Evolutionary conservation across 2,329 filamentous ascomycete genomes (phyloP).

Genomic region (Apiospora saccharicola): DNA sequence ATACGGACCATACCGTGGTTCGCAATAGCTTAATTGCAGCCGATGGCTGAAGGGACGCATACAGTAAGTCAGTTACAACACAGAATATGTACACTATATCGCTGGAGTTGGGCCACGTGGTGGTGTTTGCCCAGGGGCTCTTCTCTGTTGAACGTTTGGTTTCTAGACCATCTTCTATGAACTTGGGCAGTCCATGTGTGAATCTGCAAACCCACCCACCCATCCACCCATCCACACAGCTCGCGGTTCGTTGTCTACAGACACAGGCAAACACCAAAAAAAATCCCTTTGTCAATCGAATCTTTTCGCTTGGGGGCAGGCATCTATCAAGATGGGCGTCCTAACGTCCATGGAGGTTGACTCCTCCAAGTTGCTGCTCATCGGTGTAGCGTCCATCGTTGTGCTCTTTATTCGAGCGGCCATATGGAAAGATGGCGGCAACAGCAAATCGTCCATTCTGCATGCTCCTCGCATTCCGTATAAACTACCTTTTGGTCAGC

Average conservation of each 20-base stretch:
- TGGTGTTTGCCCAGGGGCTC: background rate
- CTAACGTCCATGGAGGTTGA: slow-evolving; percentile 17
- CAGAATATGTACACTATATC: background rate
- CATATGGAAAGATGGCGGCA: background rate
- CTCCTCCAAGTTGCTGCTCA: background rate
- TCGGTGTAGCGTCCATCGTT: background rate
- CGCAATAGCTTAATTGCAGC: no score
- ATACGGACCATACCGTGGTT: slow-evolving; percentile 7
- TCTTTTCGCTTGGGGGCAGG: background rate
- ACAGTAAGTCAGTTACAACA: background rate
- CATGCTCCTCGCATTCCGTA: slow-evolving; percentile 22
- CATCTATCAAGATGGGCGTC: background rate
- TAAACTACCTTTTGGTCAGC: slow-evolving; percentile 5
- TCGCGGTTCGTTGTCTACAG: slow-evolving; percentile 4
- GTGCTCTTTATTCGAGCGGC: background rate
- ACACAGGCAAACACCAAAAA: no score
- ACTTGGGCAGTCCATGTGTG: background rate
- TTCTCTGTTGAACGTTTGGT: background rate
- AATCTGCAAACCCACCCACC: slow-evolving; percentile 8
- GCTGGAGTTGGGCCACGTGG: background rate
- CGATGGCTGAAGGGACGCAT: no score
- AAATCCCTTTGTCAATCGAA: background rate
- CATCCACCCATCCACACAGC: background rate
- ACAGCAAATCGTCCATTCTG: background rate
- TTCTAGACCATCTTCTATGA: background rate